A percentile compares a stretch with the other conserved stretches of the same genome.
Conservation (phyloP, 768 basidiomycete species). For the Auriscalpium orientale region DNA sequence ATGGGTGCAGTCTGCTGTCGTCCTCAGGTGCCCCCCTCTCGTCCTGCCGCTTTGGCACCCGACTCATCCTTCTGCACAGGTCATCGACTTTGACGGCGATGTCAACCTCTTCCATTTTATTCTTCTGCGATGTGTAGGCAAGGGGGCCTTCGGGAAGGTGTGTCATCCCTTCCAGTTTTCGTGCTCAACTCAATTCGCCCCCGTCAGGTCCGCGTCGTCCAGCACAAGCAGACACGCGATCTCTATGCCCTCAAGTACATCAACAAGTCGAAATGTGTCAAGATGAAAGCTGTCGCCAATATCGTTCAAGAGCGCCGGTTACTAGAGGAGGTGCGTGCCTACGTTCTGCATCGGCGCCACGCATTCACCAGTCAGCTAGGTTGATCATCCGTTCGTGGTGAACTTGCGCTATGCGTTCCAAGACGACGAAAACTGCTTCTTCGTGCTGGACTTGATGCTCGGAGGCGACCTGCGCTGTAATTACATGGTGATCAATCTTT, state of each 20-base stretch:
- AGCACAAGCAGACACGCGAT: slow-evolving; percentile 97
- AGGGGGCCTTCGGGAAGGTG: slow-evolving; percentile 98
- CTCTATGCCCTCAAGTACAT: slow-evolving; percentile 99
- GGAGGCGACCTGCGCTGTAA: slow-evolving; percentile 90
- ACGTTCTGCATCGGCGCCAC: slow-evolving; percentile 14
- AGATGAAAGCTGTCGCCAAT: slow-evolving; percentile 97
- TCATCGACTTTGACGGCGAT: slow-evolving; percentile 92
- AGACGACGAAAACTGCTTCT: slow-evolving; percentile 98
- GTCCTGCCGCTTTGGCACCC: neutral
- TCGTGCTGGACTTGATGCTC: slow-evolving; percentile 95
- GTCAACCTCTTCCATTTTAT: slow-evolving; percentile 97
- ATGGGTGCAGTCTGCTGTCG: slow-evolving; percentile 89
- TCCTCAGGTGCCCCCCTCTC: slow-evolving; percentile 45
- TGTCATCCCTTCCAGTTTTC: slow-evolving; percentile 9
- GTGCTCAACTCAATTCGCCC: neutral
- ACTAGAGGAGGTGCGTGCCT: slow-evolving; percentile 75
- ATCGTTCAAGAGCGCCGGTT: slow-evolving; percentile 93
- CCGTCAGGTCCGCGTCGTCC: slow-evolving; percentile 90
- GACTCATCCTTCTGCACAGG: slow-evolving; percentile 35
- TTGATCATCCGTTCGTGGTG: slow-evolving; percentile 93
- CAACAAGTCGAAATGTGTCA: slow-evolving; percentile 95
- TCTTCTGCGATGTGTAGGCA: slow-evolving; percentile 92
- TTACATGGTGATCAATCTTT: slow-evolving; percentile 22
- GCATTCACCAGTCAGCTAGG: slow-evolving; percentile 35
- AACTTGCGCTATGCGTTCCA: slow-evolving; percentile 96